Percentiles rank a stretch among this genome's conserved stretches.
phyloP scores from a whole-genome alignment of 2,329 filamentous ascomycete species.

The Chaetomiaceae sp. region DNA sequence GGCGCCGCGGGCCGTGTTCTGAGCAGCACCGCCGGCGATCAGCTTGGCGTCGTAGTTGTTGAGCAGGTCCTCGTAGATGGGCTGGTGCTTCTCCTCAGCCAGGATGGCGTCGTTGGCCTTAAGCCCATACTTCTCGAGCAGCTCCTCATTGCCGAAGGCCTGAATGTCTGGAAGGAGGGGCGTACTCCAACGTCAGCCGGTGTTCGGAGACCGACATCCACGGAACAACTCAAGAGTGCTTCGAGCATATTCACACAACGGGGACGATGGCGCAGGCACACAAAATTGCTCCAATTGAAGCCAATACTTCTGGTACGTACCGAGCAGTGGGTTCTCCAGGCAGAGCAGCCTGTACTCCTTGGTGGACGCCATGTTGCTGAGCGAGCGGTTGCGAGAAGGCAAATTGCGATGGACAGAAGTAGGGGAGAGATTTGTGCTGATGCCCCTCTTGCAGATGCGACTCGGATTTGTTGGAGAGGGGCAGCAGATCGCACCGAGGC shows the following conservation, averaged over 20 bases:
- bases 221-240: too few relatives aligned
- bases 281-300: slow-evolving; percentile 1
- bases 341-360: slow-evolving; percentile 86
- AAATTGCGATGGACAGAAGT: slow-evolving; percentile 13
- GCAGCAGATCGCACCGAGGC: slow-evolving; percentile 7
- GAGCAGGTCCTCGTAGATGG: slow-evolving; percentile 87
- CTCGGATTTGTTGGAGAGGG: slow-evolving; percentile 2
- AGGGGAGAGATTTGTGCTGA: neutral
- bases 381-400: slow-evolving; percentile 14
- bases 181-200: slow-evolving; percentile 7
- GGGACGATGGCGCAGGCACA: neutral
- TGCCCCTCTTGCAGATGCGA: slow-evolving; percentile 9
- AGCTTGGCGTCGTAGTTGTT: slow-evolving; percentile 89
- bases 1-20: slow-evolving; percentile 94
- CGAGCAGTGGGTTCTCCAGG: slow-evolving; percentile 95
- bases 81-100: slow-evolving; percentile 83
- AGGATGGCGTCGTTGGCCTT: slow-evolving; percentile 98
- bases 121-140: slow-evolving; percentile 87
- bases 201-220: slow-evolving; percentile 4
- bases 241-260: too few relatives aligned
- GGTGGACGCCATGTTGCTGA: slow-evolving; percentile 58
- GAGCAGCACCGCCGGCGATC: slow-evolving; percentile 91
- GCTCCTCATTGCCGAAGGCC: slow-evolving; percentile 70
- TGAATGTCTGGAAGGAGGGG: slow-evolving; percentile 68
- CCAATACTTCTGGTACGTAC: slow-evolving; percentile 39